Conservation (phyloP, 1,139 yeast genomes). For the Lodderomyces metapsilosis region DNA sequence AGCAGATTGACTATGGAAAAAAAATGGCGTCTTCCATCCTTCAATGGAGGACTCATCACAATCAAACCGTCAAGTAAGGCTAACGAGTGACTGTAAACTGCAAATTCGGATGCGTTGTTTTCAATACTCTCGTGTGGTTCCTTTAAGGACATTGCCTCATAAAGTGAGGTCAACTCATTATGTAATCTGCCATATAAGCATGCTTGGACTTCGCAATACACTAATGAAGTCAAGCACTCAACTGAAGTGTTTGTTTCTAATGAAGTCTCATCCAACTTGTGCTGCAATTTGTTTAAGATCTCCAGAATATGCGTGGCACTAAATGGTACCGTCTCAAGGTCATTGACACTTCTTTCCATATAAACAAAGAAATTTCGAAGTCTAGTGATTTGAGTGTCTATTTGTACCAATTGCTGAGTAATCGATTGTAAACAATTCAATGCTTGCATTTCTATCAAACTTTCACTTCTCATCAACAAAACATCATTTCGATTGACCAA, state of each 20-base stretch:
- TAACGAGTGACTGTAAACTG: conserved; percentile 30
- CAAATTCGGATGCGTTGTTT: conserved; percentile 8
- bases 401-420: conserved; percentile 29
- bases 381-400: conserved; percentile 32
- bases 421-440: conserved; percentile 38
- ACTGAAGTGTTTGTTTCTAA: conserved; percentile 43
- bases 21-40: conserved; percentile 18
- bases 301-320: conserved; percentile 15
- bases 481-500: conserved; percentile 19
- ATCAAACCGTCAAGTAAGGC: conserved; percentile 44
- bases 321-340: conserved; percentile 31
- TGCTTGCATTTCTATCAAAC: conserved; percentile 38
- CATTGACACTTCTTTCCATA: conserved; percentile 20
- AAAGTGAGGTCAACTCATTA: conserved; percentile 11
- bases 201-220: conserved; percentile 40
- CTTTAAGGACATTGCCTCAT: background rate
- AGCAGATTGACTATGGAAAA: conserved; percentile 15
- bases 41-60: conserved; percentile 31
- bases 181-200: conserved; percentile 27
- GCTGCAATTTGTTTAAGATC: conserved; percentile 36
- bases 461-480: conserved; percentile 16
- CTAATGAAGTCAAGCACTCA: conserved; percentile 30
- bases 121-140: background rate
- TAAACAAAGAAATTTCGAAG: conserved; percentile 24
- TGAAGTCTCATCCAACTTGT: conserved; percentile 37